These are phyloP conservation scores for Orbilia brochopaga DNA, from an alignment of 2,329 filamentous ascomycete genomes.

Conservation along the genomic window DNA sequence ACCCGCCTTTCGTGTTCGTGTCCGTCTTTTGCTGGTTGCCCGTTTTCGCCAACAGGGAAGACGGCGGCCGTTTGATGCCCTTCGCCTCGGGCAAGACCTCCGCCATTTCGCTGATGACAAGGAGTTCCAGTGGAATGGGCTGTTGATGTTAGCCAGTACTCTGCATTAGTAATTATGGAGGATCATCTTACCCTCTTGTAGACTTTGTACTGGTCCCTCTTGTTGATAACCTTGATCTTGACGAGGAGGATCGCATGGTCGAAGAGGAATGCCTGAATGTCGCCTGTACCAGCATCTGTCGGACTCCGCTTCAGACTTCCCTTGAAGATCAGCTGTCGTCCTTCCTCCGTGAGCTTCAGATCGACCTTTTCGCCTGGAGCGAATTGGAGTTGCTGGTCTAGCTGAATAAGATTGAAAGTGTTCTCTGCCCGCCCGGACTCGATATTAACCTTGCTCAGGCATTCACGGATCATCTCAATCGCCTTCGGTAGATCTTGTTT, in stretches of 20 bases:
- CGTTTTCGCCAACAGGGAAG: constrained; percentile 74
- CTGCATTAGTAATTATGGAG: constrained; percentile 14
- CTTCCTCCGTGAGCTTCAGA: constrained; percentile 90
- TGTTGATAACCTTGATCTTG: constrained; percentile 87
- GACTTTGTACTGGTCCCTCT: constrained; percentile 91
- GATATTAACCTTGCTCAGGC: constrained; percentile 85
- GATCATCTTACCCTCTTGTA: constrained; percentile 71
- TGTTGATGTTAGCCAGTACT: constrained; percentile 56
- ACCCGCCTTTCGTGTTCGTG: constrained; percentile 69
- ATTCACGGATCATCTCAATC: constrained; percentile 81
- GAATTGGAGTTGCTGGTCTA: constrained; percentile 92
- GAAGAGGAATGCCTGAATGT: constrained; percentile 94
- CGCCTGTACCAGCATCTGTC: constrained; percentile 62
- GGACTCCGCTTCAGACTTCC: constrained; percentile 90
- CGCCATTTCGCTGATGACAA: constrained; percentile 96
- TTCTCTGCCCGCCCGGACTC: constrained; percentile 98
- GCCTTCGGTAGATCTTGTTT: constrained; percentile 91
- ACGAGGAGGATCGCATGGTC: constrained; percentile 94
- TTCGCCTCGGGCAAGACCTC: constrained; percentile 84
- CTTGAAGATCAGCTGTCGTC: constrained; percentile 91
- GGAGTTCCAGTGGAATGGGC: constrained; percentile 89
- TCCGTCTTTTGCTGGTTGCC: constrained; percentile 62
- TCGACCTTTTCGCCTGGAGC: constrained; percentile 88
- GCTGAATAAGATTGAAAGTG: constrained; percentile 88
- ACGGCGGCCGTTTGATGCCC: constrained; percentile 82